Percentiles rank a stretch among this genome's conserved stretches.
Conservation (phyloP, 2,329 filamentous ascomycete genomes). For the Emergomyces orientalis region DNA sequence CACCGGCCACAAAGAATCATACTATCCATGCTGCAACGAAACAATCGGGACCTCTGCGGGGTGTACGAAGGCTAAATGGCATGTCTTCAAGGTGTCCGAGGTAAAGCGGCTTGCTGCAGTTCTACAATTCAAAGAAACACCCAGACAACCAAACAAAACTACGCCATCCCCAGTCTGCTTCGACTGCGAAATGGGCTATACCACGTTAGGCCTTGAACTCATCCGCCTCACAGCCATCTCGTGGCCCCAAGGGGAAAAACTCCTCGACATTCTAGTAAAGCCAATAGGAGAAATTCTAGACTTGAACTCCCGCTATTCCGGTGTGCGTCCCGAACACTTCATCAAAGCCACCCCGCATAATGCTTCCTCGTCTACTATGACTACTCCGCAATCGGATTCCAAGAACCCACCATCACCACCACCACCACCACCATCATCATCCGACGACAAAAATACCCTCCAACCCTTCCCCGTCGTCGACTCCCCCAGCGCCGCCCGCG, state of each 20-base stretch:
- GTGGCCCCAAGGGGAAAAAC: conserved; percentile 66
- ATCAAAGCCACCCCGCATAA: conserved; percentile 54
- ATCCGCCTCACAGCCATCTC: conserved; percentile 80
- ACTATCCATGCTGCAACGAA: conserved; percentile 72
- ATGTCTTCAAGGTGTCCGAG: conserved; percentile 81
- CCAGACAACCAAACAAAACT: conserved; percentile 32
- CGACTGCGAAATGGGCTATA: conserved; percentile 98
- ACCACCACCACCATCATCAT: conserved; percentile 24
- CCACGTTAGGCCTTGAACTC: conserved; percentile 75
- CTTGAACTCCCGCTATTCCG: conserved; percentile 85
- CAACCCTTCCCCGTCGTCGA: conserved; percentile 64
- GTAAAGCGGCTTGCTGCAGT: conserved; percentile 65
- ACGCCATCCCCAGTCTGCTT: conserved; percentile 56
- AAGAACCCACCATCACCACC: conserved; percentile 14
- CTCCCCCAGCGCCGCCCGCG: conserved; percentile 64
- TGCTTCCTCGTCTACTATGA: conserved; percentile 18
- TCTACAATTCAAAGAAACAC: conserved; percentile 72
- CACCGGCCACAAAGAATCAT: conserved; percentile 48
- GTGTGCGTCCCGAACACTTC: conserved; percentile 70
- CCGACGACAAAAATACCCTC: conserved; percentile 20
- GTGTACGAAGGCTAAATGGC: conserved; percentile 60
- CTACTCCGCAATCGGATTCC: conserved; percentile 3
- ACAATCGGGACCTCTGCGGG: conserved; percentile 62
- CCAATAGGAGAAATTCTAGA: conserved; percentile 79
- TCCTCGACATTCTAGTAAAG: conserved; percentile 77